Conservation (phyloP, 371 early-diverging fungal genomes). For the Rhizopus sp. region DNA sequence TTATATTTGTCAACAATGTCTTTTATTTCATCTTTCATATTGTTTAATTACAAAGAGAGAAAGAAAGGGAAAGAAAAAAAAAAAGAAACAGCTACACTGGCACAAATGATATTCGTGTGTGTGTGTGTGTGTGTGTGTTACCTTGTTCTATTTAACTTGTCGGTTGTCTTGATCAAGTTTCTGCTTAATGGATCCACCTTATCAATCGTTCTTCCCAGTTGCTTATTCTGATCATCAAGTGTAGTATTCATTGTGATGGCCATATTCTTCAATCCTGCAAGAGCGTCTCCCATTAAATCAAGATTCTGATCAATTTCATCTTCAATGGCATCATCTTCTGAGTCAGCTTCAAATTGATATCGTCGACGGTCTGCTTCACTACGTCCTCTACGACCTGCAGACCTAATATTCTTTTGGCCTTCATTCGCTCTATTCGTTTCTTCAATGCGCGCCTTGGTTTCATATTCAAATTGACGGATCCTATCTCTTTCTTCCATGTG, state of each 20-base stretch:
- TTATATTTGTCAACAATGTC: conserved; percentile 12
- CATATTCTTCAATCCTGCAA: conserved; percentile 73
- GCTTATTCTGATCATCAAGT: conserved; percentile 69
- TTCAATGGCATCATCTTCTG: conserved; percentile 73
- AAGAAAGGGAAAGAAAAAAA: conserved; percentile 13
- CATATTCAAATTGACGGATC: conserved; percentile 50
- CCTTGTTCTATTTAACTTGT: conserved; percentile 49
- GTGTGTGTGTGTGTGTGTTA: too few species aligned
- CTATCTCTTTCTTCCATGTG: conserved; percentile 44
- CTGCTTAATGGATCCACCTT: conserved; percentile 51
- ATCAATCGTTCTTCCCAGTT: conserved; percentile 28
- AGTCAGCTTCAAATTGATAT: conserved; percentile 67
- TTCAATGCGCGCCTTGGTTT: conserved; percentile 54
- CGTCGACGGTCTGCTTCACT: conserved; percentile 60
- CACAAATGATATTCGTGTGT: neutral
- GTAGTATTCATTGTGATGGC: conserved; percentile 75
- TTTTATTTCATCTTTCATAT: conserved; percentile 1
- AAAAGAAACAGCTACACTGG: conserved; percentile 2
- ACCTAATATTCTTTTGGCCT: conserved; percentile 37
- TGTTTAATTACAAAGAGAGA: conserved; percentile 1
- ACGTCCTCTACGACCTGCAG: conserved; percentile 51
- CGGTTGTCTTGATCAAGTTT: conserved; percentile 41
- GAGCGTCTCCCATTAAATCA: conserved; percentile 63
- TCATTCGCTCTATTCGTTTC: conserved; percentile 37
- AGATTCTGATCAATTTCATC: conserved; percentile 81